Conservation (phyloP, 2,329 filamentous ascomycete species). For the Fusarium secorum region DNA sequence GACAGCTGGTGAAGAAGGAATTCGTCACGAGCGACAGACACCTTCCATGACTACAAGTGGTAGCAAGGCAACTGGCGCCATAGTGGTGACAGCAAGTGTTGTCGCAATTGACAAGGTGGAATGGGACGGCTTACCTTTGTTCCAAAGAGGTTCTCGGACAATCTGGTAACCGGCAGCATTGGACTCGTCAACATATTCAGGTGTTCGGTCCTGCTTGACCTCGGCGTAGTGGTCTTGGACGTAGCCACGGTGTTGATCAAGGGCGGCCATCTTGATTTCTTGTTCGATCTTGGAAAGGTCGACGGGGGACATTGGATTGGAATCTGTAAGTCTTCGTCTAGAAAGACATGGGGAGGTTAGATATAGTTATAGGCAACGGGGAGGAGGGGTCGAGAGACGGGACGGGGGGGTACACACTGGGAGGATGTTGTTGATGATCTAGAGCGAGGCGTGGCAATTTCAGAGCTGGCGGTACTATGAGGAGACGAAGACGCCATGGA, state of each 20-base stretch:
- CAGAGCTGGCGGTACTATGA: conserved; percentile 57
- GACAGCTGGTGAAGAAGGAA: neutral
- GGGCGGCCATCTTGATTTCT: conserved; percentile 66
- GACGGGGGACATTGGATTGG: conserved; percentile 65
- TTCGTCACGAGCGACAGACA: neutral
- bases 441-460: conserved; percentile 64
- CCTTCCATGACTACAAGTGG: neutral
- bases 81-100: conserved; percentile 27
- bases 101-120: neutral
- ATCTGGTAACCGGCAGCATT: conserved; percentile 68
- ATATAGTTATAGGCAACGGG: conserved; percentile 49
- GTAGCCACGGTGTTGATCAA: conserved; percentile 69
- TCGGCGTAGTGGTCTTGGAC: conserved; percentile 63
- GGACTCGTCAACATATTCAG: conserved; percentile 61
- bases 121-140: conserved; percentile 62
- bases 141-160: conserved; percentile 68
- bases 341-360: conserved; percentile 60
- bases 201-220: conserved; percentile 61
- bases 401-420: conserved; percentile 55
- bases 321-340: conserved; percentile 58
- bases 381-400: conserved; percentile 50
- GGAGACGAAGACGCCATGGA: conserved; percentile 48
- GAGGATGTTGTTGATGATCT: conserved; percentile 54
- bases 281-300: conserved; percentile 66
- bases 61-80: conserved; percentile 4